Evolutionary conservation across 2,329 filamentous ascomycete species (phyloP).

Genomic region (Pleomassaria siparia): DNA sequence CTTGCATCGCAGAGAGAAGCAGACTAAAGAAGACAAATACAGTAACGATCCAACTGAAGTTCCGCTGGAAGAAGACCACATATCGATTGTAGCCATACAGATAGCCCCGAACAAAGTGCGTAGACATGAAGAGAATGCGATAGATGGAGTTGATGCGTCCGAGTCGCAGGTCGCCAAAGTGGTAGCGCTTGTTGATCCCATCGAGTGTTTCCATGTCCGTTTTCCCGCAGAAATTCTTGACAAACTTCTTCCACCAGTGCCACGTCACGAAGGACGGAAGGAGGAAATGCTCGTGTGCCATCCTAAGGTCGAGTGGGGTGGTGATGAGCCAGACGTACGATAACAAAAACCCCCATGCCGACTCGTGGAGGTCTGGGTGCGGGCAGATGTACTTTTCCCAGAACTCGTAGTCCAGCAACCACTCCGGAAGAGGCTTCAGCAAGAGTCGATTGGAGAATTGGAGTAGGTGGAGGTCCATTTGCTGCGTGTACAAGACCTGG

Average conservation of each 20-base stretch:
- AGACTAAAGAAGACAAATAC: conserved; percentile 42
- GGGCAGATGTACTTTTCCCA: conserved; percentile 32
- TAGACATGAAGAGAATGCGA: conserved; percentile 31
- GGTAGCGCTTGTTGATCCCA: conserved; percentile 40
- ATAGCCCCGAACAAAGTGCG: conserved; percentile 43
- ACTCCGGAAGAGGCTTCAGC: conserved; percentile 39
- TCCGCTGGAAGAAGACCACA: conserved; percentile 42
- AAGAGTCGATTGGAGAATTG: conserved; percentile 33
- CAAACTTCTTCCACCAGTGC: conserved; percentile 39
- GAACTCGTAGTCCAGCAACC: conserved; percentile 31
- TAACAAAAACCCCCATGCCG: conserved; percentile 35
- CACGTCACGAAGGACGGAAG: conserved; percentile 35
- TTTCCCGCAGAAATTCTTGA: conserved; percentile 21
- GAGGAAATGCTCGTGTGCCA: conserved; percentile 33
- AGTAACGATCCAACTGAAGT: conserved; percentile 40
- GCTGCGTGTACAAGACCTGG: conserved; percentile 32
- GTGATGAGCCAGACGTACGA: conserved; percentile 40
- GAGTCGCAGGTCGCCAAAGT: conserved; percentile 39
- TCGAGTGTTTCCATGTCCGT: conserved; percentile 37
- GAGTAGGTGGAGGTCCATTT: conserved; percentile 42
- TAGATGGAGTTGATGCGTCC: conserved; percentile 41
- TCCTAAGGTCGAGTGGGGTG: conserved; percentile 35
- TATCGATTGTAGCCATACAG: conserved; percentile 45
- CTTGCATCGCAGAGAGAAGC: conserved; percentile 43
- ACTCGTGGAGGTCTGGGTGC: conserved; percentile 19